Percentiles rank a stretch among this genome's conserved stretches.
phyloP scores from a whole-genome alignment of 225 moss, liverwort and hornwort species.

The Bryum argenteum region DNA sequence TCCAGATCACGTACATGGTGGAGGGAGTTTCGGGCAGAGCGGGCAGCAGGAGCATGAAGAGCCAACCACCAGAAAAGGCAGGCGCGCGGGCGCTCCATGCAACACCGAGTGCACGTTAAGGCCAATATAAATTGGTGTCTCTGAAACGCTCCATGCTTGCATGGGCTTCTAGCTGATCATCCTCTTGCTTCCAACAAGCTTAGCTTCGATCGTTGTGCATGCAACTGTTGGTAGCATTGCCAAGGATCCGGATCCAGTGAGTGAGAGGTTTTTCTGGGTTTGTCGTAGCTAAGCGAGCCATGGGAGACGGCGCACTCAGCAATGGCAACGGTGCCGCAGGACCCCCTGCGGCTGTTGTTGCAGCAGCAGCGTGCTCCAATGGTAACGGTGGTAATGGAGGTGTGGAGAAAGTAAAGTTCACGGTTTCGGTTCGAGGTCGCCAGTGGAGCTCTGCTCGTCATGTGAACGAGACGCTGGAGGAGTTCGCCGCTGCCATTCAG shows the following conservation, averaged over 20 bases:
- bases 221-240: background rate
- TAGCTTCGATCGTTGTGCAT: background rate
- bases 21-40: background rate
- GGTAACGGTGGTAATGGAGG: slow-evolving; percentile 2
- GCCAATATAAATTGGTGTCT: background rate
- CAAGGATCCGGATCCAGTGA: background rate
- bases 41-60: background rate
- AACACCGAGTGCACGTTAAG: background rate
- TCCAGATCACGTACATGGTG: no score
- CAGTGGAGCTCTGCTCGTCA: slow-evolving; percentile 97
- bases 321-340: background rate
- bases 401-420: slow-evolving; percentile 84
- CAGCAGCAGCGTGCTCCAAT: background rate
- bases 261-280: background rate
- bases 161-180: background rate
- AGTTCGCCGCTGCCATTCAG: slow-evolving; percentile 85
- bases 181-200: background rate
- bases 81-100: background rate
- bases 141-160: background rate
- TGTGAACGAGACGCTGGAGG: slow-evolving; percentile 83
- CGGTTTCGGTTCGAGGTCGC: slow-evolving; percentile 76
- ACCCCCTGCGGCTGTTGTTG: background rate
- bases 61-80: background rate
- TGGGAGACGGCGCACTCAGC: background rate
- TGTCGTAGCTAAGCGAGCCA: background rate